Conservation (phyloP, 306 rosid species). For the Castanea crenata region DNA sequence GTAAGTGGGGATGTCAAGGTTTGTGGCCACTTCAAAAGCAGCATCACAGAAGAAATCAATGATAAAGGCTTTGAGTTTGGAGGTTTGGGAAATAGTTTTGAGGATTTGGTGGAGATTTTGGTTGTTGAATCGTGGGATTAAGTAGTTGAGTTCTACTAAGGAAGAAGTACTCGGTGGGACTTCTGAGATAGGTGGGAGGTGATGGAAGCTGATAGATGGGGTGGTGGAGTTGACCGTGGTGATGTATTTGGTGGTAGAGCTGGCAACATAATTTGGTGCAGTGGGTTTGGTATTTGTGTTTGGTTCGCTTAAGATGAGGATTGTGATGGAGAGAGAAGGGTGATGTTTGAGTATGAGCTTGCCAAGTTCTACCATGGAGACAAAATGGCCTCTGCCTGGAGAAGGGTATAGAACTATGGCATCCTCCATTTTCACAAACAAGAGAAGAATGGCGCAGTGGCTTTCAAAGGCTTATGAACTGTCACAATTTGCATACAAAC, state of each 20-base stretch:
- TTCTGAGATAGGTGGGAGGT: background rate
- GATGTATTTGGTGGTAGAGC: background rate
- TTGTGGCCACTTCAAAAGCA: background rate
- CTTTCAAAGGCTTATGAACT: no score
- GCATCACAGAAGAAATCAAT: background rate
- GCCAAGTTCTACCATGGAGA: conserved; percentile 27
- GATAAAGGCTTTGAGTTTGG: background rate
- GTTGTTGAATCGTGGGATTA: background rate
- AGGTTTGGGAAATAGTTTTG: background rate
- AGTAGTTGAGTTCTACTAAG: background rate
- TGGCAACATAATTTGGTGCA: background rate
- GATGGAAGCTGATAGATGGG: background rate
- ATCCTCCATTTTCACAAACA: background rate
- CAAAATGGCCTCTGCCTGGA: conserved; percentile 14
- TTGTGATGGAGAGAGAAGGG: background rate
- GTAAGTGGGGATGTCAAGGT: background rate
- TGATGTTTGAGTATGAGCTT: conserved; percentile 9
- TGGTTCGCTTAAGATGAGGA: background rate
- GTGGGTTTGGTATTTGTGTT: background rate
- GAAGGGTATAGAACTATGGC: conserved; percentile 26
- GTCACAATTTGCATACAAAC: no score
- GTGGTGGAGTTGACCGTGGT: background rate
- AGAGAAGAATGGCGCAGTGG: background rate
- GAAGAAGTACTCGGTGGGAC: background rate
- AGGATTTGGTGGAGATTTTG: background rate